These are phyloP conservation scores for Talaromyces sp. DNA, from an alignment of 2,329 filamentous ascomycete species.

Conservation along the genomic window DNA sequence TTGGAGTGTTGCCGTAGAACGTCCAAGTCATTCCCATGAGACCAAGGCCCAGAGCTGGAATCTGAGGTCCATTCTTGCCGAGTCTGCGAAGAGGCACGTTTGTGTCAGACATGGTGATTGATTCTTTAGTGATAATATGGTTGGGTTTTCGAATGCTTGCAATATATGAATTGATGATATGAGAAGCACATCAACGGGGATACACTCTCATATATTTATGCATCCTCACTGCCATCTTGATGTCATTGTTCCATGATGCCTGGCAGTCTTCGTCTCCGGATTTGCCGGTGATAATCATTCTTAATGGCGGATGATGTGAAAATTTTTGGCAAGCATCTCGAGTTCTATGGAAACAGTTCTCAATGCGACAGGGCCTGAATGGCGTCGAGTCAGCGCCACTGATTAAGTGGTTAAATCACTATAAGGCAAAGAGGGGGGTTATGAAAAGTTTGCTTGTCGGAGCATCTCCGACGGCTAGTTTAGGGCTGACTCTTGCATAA, in stretches of 20 bases:
- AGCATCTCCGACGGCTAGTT: not conserved
- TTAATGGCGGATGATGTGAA: not conserved
- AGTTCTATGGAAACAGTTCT: not conserved
- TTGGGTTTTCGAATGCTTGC: not conserved
- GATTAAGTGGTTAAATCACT: not conserved
- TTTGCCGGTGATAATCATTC: not conserved
- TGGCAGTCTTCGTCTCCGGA: not conserved
- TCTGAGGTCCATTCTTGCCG: slow-evolving; percentile 13
- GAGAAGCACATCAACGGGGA: not conserved
- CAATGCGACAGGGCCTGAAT: not conserved
- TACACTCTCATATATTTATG: not conserved
- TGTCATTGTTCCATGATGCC: not conserved
- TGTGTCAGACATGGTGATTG: slow-evolving; percentile 6
- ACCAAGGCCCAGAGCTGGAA: slow-evolving; percentile 13
- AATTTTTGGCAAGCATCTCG: not conserved
- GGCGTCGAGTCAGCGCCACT: not conserved
- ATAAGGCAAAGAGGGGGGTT: not conserved
- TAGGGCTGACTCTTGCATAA: too few species aligned
- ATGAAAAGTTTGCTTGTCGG: not conserved
- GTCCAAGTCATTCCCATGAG: slow-evolving; percentile 12
- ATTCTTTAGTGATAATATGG: not conserved
- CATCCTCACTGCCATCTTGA: not conserved
- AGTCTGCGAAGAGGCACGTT: slow-evolving; percentile 6
- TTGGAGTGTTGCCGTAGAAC: slow-evolving; percentile 30
- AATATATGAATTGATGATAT: not conserved